Evolutionary conservation across 495 filamentous ascomycete genomes (phyloP).

Genomic region (Jackrogersella minutella): DNA sequence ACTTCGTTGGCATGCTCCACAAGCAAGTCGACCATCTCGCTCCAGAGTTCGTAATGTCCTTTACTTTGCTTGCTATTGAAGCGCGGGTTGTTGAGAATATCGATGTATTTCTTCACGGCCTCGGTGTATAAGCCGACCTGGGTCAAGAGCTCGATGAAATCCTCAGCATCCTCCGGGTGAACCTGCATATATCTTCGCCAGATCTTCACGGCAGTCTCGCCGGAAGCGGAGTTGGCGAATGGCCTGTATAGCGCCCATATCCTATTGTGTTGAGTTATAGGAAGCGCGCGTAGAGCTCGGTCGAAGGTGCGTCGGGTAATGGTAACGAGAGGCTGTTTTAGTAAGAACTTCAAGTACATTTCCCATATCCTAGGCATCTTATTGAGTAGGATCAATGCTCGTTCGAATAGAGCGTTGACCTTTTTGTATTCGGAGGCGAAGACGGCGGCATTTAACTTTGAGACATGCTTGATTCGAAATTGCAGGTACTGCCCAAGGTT

Average conservation of each 20-base stretch:
- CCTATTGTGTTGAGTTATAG: slow-evolving; percentile 94
- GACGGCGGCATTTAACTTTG: slow-evolving; percentile 81
- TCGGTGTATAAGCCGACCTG: slow-evolving; percentile 88
- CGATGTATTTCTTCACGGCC: slow-evolving; percentile 91
- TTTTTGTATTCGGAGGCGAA: slow-evolving; percentile 86
- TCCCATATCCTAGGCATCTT: slow-evolving; percentile 99
- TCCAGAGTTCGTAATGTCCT: slow-evolving; percentile 96
- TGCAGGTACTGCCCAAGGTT: slow-evolving; percentile 74
- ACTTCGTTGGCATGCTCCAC: slow-evolving; percentile 90
- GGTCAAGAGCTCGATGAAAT: slow-evolving; percentile 88
- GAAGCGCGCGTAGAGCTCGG: slow-evolving; percentile 90
- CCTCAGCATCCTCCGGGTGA: slow-evolving; percentile 94
- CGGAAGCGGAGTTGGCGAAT: slow-evolving; percentile 93
- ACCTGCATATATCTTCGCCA: slow-evolving; percentile 98
- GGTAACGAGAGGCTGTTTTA: slow-evolving; percentile 92
- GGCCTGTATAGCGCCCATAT: slow-evolving; percentile 93
- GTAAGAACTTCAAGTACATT: slow-evolving; percentile 92
- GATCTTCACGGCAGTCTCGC: slow-evolving; percentile 88
- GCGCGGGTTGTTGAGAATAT: slow-evolving; percentile 88
- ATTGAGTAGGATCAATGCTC: slow-evolving; percentile 91
- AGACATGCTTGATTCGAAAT: slow-evolving; percentile 82
- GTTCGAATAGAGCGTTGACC: slow-evolving; percentile 95
- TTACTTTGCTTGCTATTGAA: slow-evolving; percentile 94
- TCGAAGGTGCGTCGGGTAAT: slow-evolving; percentile 91
- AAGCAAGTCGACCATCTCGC: slow-evolving; percentile 96